Evolutionary conservation across 768 basidiomycete genomes (phyloP), one percentile per base, ranked within the genome.

Genomic region (Tricholoma furcatifolium): DNA sequence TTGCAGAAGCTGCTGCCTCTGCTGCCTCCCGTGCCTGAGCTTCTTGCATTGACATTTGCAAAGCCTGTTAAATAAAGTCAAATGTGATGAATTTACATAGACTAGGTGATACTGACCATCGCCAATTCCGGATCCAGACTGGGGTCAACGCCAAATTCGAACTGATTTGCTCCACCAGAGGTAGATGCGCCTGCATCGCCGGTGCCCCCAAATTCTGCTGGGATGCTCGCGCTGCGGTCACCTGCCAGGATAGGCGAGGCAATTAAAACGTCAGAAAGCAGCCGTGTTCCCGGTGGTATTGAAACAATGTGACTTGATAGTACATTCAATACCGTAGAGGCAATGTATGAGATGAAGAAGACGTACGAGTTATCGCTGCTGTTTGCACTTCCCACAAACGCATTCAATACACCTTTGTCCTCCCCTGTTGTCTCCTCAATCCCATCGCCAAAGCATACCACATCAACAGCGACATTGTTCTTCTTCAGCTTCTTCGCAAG

Each of bases 401-500:
- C 78, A 62, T 76, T 80, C 55, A 99, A 75, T 50, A 92, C 82
- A 14, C 73, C 71, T 62, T 83, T 82, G 43, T 77, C 82, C 40
- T 84, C 83, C 54, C 81, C 85, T 14, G 66, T 67, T 5, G 74
- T 70, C 63, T 84, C 82, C 65, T 87, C 88, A 41, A 94, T 89
- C 5, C 85, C 90, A 61, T 96, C 95, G 1, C 96, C 96, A 68
- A 93, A 98, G 5, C 82, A 82, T 24, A 98, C 76, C 46, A 98
- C 77, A 69, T 99, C 97, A 21, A 98, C 80, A 1, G 95, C 91
- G 39, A 99, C 93, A 62, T 98, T 99, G 69, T 98, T 98, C 85
- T 99, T 99, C 80, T 98, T 98, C 56, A 99, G 78, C 70, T 93
- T 97, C 78, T 95, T 97, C 9, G 95, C 97, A 32, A 99, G 81